phyloP scores from a whole-genome alignment of 345 rosid genomes.

The Salix purpurea region DNA sequence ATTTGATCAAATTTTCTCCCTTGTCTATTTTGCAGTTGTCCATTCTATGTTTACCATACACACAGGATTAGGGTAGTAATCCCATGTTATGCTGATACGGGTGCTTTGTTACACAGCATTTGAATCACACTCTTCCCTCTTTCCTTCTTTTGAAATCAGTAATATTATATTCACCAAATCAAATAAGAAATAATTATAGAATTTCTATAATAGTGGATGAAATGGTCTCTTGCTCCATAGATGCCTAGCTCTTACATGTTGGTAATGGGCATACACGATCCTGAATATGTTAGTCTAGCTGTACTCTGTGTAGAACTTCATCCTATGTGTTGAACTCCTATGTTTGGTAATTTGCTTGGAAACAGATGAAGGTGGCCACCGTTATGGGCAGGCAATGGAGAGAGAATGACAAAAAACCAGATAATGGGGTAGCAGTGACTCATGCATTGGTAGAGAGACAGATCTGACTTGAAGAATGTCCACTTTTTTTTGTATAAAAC shows the following conservation, averaged over 20 bases:
- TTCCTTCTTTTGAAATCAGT: background rate
- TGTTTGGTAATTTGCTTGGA: slow-evolving; percentile 4
- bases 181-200: background rate
- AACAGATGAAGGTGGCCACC: slow-evolving; percentile 43
- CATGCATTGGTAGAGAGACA: slow-evolving; percentile 1
- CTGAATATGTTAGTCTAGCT: background rate
- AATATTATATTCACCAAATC: background rate
- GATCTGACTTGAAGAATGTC: slow-evolving; percentile 8
- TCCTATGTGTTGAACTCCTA: background rate
- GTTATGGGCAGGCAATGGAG: slow-evolving; percentile 34
- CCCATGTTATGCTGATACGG: background rate
- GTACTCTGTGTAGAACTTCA: background rate
- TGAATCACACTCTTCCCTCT: background rate
- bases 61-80: background rate
- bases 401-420: slow-evolving; percentile 24
- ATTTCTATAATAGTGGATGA: background rate
- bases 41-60: background rate
- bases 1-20: background rate
- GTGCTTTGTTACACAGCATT: background rate
- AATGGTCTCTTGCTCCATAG: background rate
- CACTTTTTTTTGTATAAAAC: slow-evolving; percentile 19
- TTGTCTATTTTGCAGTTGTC: no score
- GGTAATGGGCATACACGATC: background rate
- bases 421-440: slow-evolving; percentile 8
- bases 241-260: background rate